Base-by-base conservation (phyloP, 2,329 filamentous ascomycete genomes). In the Colletotrichum sp. region DNA sequence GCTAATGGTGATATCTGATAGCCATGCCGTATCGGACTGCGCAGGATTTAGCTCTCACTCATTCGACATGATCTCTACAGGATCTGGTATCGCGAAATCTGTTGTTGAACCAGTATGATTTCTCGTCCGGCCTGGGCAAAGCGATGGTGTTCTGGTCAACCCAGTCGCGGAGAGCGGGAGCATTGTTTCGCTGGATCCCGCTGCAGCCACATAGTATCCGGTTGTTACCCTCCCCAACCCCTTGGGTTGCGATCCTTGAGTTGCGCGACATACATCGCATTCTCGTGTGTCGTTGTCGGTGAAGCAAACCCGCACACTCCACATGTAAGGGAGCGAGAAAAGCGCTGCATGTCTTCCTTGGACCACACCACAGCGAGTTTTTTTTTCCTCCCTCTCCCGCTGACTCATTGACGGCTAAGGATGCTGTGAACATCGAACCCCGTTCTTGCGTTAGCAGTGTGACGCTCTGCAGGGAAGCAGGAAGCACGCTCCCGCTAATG, bases 401-500 rank as follows among this genome's bases (percentile, higher is more conserved):
- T 75, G 75, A 76, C 30, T 76, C 75, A 76, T 76, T 36, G 22
- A 39, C 16, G 62, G 52, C 72, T 67, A 67, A 68, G 44, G 39
- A 73, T 75, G 75, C 75, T 71, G 66, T 75, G 75, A 75, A 75
- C 15, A 57, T 39, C 13, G 62, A 44, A 55, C 64, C 64, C 64
- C 28, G 26, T 68, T 28, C 55, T 48, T 59, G 73, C 70, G 48
- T 74, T 77, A 69, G 69, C 66, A 66, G 55, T 77, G 69, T 65
- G 76, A 77, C 76, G 52, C 74, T 75, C 69, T 69, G 76, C 74
- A 76, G 62, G 65, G 73, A 76, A 71, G 64, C 74, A 65, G 36
- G 60, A 68, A 72, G 76, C 74, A 60, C 60, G 69, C 69, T 70
- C 68, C 74, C 73, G 66, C 74, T 76, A 77, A 75, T 76, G 69